phyloP scores from a whole-genome alignment of 768 basidiomycete genomes.

The Podaxis pistillaris region DNA sequence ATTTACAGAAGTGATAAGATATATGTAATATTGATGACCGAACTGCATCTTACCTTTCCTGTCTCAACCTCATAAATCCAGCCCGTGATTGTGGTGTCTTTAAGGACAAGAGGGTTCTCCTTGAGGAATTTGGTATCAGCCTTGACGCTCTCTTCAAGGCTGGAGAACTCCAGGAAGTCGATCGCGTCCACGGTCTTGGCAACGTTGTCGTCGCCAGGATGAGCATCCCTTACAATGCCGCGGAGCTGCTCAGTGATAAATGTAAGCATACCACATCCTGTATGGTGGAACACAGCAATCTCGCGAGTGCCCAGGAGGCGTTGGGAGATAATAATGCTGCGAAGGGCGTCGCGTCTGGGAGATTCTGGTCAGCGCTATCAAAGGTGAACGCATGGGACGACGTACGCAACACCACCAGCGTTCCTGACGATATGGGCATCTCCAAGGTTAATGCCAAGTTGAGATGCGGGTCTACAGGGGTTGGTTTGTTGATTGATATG shows the following conservation, averaged over 20 bases:
- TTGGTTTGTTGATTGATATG: constrained; percentile 6
- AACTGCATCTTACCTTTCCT: constrained; percentile 44
- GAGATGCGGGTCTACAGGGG: constrained; percentile 46
- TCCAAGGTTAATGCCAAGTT: constrained; percentile 62
- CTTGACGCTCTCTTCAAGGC: constrained; percentile 53
- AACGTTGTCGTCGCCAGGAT: constrained; percentile 32
- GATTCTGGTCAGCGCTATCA: not conserved
- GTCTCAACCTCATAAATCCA: constrained; percentile 68
- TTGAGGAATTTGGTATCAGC: constrained; percentile 58
- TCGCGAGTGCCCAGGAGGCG: constrained; percentile 69
- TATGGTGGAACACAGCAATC: constrained; percentile 70
- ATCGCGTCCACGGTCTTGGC: constrained; percentile 37
- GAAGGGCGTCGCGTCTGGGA: constrained; percentile 57
- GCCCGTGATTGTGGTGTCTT: constrained; percentile 54
- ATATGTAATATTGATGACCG: not conserved
- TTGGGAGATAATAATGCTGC: constrained; percentile 70
- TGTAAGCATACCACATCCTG: constrained; percentile 70
- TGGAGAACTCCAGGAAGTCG: constrained; percentile 54
- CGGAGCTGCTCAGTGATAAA: constrained; percentile 54
- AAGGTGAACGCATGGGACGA: constrained; percentile 11
- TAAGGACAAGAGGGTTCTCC: constrained; percentile 52
- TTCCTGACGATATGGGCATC: constrained; percentile 75
- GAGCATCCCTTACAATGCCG: constrained; percentile 44
- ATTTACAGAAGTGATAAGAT: not conserved
- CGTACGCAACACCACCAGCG: constrained; percentile 66